phyloP scores from a whole-genome alignment of 164 flowering plant species.

The Kingdonia uniflora region DNA sequence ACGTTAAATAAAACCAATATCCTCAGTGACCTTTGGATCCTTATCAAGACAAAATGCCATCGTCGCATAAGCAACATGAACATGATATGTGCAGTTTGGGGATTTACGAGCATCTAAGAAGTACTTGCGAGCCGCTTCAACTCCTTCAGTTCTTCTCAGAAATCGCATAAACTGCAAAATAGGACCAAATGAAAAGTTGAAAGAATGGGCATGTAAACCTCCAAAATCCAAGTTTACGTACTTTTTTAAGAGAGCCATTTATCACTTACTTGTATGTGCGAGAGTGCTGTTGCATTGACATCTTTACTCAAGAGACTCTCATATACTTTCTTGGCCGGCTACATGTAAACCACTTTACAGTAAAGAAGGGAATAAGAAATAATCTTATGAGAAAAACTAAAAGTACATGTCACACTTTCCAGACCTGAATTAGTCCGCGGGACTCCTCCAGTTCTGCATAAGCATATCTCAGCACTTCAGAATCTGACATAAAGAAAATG shows the following conservation, averaged over 20 bases:
- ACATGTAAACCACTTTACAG: conserved; percentile 21
- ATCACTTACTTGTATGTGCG: conserved; percentile 77
- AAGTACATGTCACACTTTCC: conserved; percentile 1
- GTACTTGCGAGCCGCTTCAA: conserved; percentile 94
- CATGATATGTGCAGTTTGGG: conserved; percentile 85
- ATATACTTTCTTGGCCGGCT: conserved; percentile 84
- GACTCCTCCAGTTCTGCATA: conserved; percentile 96
- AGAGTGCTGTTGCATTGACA: conserved; percentile 50
- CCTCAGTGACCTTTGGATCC: conserved; percentile 65
- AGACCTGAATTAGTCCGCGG: conserved; percentile 83
- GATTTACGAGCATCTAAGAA: conserved; percentile 87
- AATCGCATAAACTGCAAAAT: conserved; percentile 75
- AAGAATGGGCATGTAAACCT: conserved; percentile 1
- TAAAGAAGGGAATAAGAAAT: conserved; percentile 1
- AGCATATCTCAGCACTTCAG: conserved; percentile 83
- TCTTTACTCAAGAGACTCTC: conserved; percentile 74
- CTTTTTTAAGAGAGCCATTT: background rate
- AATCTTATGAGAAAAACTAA: background rate
- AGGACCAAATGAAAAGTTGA: conserved; percentile 2
- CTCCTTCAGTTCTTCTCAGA: conserved; percentile 86
- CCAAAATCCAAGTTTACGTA: background rate
- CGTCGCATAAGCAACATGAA: conserved; percentile 88
- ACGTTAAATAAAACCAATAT: background rate
- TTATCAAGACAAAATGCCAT: conserved; percentile 97
- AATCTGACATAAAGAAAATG: conserved; percentile 28